Conservation (phyloP, 2,329 filamentous ascomycete genomes). For the Volutella citrinella region DNA sequence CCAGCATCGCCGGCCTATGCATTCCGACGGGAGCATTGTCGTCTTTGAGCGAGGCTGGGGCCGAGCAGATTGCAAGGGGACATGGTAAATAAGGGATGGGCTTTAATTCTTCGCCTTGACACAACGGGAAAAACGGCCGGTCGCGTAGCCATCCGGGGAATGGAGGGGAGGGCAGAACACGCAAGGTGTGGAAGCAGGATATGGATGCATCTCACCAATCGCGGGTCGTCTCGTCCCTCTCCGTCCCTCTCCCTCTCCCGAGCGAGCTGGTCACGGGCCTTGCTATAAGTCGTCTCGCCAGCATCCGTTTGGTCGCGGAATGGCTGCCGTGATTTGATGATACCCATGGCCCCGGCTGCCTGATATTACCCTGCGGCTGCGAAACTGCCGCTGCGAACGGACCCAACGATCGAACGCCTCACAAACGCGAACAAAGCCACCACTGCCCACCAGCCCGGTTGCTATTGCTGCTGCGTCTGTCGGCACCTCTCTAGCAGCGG, state of each 20-base stretch:
- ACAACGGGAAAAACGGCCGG: no score
- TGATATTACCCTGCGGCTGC: constrained; percentile 10
- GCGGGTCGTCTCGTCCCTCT: constrained; percentile 1
- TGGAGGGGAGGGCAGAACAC: no score
- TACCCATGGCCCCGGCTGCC: constrained; percentile 9
- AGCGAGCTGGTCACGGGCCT: background rate
- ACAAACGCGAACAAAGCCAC: constrained; percentile 26
- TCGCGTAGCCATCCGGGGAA: no score
- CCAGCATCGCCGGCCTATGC: constrained; percentile 24
- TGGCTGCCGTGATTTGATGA: constrained; percentile 11
- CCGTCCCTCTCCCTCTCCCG: constrained; percentile 1
- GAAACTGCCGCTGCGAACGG: constrained; percentile 12
- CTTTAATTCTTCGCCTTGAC: no score
- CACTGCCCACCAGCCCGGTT: no score
- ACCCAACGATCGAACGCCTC: constrained; percentile 11
- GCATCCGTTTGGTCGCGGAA: constrained; percentile 4
- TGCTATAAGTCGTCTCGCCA: constrained; percentile 1
- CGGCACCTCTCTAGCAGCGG: constrained; percentile 17
- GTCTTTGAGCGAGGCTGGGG: constrained; percentile 30
- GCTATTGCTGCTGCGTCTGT: constrained; percentile 5
- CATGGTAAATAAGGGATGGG: no score
- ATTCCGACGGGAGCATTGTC: constrained; percentile 33
- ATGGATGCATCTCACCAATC: no score
- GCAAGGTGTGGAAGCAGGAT: no score
- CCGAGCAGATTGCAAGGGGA: no score